These are phyloP conservation scores for Neofusicoccum cordaticola DNA, from an alignment of 2,329 filamentous ascomycete species.

Conservation along the genomic window DNA sequence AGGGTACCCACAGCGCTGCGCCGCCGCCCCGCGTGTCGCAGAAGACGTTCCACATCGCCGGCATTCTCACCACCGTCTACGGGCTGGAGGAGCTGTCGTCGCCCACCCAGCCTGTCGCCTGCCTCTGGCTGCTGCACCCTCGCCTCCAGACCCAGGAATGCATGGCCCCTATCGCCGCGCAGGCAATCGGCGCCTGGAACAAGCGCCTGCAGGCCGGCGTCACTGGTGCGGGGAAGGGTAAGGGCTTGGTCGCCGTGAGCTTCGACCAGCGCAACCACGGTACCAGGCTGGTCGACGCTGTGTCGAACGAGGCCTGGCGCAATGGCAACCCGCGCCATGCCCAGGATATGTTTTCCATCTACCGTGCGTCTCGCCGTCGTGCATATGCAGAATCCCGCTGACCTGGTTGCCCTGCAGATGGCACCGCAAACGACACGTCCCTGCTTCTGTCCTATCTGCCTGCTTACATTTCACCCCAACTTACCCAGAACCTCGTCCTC, in stretches of 20 bases:
- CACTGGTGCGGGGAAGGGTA: slow-evolving; percentile 27
- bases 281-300: slow-evolving; percentile 61
- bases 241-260: slow-evolving; percentile 72
- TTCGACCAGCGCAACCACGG: slow-evolving; percentile 97
- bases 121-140: slow-evolving; percentile 89
- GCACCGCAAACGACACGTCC: slow-evolving; percentile 71
- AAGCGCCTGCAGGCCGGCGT: slow-evolving; percentile 32
- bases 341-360: slow-evolving; percentile 83
- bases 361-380: slow-evolving; percentile 49
- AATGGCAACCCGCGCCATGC: slow-evolving; percentile 78
- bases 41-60: slow-evolving; percentile 68
- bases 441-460: slow-evolving; percentile 73
- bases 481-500: slow-evolving; percentile 67
- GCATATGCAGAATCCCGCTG: slow-evolving; percentile 17
- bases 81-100: slow-evolving; percentile 69
- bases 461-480: slow-evolving; percentile 67
- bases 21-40: slow-evolving; percentile 54
- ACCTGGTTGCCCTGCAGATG: slow-evolving; percentile 40
- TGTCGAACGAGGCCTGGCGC: slow-evolving; percentile 76
- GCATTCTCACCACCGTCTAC: slow-evolving; percentile 75
- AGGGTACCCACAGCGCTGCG: slow-evolving; percentile 26
- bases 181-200: slow-evolving; percentile 68
- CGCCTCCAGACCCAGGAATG: slow-evolving; percentile 66
- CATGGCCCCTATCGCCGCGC: slow-evolving; percentile 74
- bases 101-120: slow-evolving; percentile 60